Evolutionary conservation across 1,139 yeast species (phyloP), one percentile per base, ranked within the genome.

Genomic region (Hyphopichia burtonii): DNA sequence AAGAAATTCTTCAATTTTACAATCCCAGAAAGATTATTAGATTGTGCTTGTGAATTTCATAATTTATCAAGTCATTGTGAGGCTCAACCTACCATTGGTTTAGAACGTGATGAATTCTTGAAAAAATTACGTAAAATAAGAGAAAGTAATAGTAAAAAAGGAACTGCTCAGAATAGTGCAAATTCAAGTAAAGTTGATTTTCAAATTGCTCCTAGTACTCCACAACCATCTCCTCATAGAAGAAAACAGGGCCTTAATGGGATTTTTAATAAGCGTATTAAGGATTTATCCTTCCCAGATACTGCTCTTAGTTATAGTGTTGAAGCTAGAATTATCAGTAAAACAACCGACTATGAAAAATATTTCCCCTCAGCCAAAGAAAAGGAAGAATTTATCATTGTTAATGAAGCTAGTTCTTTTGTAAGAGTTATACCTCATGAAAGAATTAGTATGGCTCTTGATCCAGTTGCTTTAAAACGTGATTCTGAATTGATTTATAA

Each of bases 1-100:
- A 72, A 72, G 44, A 57, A 77, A 17, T 70, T 59, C 49, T 72
- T 72, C 49, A 68, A 74, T 3, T 72, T 72, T 48, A 56, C 66
- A 35, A 59, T 72, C 30, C 78, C 78, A 2, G 63, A 65, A 18
- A 60, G 60, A 40, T 56, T 72, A 31, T 52, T 72, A 37, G 78
- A 72, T 45, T 64, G 65, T 31, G 60, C 66, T 31, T 72, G 77
- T 45, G 65, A 58, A 35, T 53, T 55, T 15, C 73, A 71, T 50
- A 63, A 56, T 40, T 54, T 70, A 34, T 55, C 58, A 4, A 53
- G 54, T 9, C 78, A 72, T 47, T 60, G 67, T 12, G 63, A 63
- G 36, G 48, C 71, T 22, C 73, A 72, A 2, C 76, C 78, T 7
- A 58, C 72, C 2, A 41, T 71, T 39, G 77, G 77, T 0, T 45